phyloP scores from a whole-genome alignment of 1,284 basidiomycete genomes.

The Sphagnurus paluster region DNA sequence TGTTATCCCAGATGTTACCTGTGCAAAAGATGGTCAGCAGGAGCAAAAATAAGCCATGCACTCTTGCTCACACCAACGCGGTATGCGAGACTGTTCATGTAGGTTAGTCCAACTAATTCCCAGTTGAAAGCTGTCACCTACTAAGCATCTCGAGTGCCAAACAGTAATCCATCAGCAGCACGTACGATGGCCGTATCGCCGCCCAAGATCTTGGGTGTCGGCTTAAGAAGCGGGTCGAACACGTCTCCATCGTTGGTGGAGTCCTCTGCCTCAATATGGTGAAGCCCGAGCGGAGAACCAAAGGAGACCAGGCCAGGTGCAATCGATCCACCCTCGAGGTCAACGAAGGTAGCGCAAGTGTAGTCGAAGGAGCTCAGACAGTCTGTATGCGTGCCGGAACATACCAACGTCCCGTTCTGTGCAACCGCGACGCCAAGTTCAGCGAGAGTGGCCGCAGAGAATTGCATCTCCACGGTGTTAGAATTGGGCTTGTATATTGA shows the following conservation, averaged over 20 bases:
- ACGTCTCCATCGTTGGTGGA: constrained; percentile 68
- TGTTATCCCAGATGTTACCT: constrained; percentile 58
- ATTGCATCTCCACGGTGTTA: constrained; percentile 26
- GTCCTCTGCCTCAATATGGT: constrained; percentile 60
- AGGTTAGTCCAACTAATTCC: constrained; percentile 11
- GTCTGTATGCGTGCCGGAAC: constrained; percentile 35
- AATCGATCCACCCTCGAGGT: constrained; percentile 49
- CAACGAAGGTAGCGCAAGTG: constrained; percentile 28
- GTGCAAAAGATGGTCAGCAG: constrained; percentile 4
- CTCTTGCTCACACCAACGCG: constrained; percentile 48
- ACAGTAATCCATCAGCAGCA: constrained; percentile 77
- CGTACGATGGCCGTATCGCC: constrained; percentile 54
- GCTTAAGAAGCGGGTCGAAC: constrained; percentile 47
- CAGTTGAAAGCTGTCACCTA: constrained; percentile 36
- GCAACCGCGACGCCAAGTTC: constrained; percentile 35
- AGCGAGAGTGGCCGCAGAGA: constrained; percentile 18
- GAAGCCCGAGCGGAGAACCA: constrained; percentile 59
- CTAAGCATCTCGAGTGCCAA: constrained; percentile 73
- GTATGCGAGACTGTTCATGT: constrained; percentile 50
- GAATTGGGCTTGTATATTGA: constrained; percentile 30
- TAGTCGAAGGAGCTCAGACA: constrained; percentile 24
- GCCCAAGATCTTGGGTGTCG: constrained; percentile 50
- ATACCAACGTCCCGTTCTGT: constrained; percentile 42
- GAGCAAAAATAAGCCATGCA: background rate
- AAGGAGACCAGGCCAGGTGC: constrained; percentile 60